A percentile compares a stretch with the other conserved stretches of the same genome.
phyloP scores from a whole-genome alignment of 306 rosid species.

The Trifolium subterraneum region DNA sequence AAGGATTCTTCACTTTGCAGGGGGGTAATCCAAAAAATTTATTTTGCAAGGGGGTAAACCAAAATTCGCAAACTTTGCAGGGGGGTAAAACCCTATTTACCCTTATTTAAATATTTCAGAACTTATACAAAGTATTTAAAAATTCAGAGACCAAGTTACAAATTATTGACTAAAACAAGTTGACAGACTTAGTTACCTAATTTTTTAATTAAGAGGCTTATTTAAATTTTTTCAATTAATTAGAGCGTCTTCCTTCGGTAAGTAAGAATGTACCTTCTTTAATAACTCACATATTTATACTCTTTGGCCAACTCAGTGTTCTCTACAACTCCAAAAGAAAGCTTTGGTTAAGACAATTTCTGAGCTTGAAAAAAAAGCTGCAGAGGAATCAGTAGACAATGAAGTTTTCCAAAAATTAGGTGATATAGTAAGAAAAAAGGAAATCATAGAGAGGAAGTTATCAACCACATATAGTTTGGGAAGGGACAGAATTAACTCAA shows the following conservation, averaged over 20 bases:
- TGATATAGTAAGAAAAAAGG: constrained; percentile 52
- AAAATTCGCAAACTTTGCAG: too few species aligned
- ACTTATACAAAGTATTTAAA: not conserved
- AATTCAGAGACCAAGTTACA: not conserved
- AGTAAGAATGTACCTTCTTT: not conserved
- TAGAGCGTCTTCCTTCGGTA: not conserved
- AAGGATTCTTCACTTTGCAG: too few species aligned
- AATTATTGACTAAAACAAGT: not conserved
- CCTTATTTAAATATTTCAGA: not conserved
- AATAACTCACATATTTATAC: constrained; percentile 3
- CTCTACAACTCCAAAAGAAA: constrained; percentile 69
- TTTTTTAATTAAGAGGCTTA: not conserved
- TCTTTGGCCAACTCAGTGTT: constrained; percentile 50
- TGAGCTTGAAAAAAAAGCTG: constrained; percentile 59
- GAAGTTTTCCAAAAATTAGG: constrained; percentile 52
- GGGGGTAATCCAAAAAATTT: too few species aligned
- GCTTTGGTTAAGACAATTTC: constrained; percentile 59
- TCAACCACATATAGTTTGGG: constrained; percentile 74
- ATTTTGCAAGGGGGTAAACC: too few species aligned
- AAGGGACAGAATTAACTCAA: constrained; percentile 47
- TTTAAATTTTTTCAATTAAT: not conserved
- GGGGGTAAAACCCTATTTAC: too few species aligned
- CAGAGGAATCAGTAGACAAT: constrained; percentile 46
- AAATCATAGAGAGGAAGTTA: constrained; percentile 67
- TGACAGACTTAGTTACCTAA: not conserved